Conservation (phyloP, 2,329 filamentous ascomycete genomes). For the Coniochaeta sp. region DNA sequence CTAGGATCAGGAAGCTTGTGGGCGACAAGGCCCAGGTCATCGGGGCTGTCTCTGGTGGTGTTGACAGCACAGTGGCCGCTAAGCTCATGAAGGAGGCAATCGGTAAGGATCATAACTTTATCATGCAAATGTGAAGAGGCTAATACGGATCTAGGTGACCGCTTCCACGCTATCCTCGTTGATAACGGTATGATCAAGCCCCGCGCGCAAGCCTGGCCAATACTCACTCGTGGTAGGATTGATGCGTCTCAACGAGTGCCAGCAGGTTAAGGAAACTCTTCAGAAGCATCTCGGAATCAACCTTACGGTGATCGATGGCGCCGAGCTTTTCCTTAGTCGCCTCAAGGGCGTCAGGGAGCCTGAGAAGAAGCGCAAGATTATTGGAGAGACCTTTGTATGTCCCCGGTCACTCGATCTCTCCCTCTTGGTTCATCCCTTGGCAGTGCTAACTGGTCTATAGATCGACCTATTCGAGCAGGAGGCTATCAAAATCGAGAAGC, state of each 20-base stretch:
- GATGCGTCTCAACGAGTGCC: conserved; percentile 79
- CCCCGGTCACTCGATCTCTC: no score
- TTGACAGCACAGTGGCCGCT: conserved; percentile 83
- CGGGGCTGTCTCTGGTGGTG: conserved; percentile 57
- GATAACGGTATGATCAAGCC: conserved; percentile 55
- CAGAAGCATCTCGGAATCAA: conserved; percentile 79
- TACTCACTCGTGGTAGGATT: conserved; percentile 29
- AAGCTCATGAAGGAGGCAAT: conserved; percentile 47
- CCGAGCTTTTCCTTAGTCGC: conserved; percentile 66
- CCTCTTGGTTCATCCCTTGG: conserved; percentile 1
- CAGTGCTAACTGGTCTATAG: conserved; percentile 6
- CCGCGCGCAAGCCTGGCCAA: neutral
- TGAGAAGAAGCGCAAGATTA: conserved; percentile 75
- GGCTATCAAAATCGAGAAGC: conserved; percentile 58
- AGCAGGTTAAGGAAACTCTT: conserved; percentile 74
- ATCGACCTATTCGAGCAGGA: conserved; percentile 70
- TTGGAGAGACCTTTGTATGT: conserved; percentile 54
- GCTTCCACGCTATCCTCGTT: conserved; percentile 63
- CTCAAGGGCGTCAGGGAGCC: conserved; percentile 72
- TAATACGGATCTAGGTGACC: conserved; percentile 31
- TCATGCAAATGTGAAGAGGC: no score
- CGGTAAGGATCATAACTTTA: conserved; percentile 25
- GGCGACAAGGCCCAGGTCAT: conserved; percentile 73
- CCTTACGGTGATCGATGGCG: conserved; percentile 77
- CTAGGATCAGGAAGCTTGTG: conserved; percentile 72